Percentiles rank a stretch among this genome's conserved stretches.
Conservation (phyloP, 2,329 filamentous ascomycete species). For the Pseudocercospora musae region DNA sequence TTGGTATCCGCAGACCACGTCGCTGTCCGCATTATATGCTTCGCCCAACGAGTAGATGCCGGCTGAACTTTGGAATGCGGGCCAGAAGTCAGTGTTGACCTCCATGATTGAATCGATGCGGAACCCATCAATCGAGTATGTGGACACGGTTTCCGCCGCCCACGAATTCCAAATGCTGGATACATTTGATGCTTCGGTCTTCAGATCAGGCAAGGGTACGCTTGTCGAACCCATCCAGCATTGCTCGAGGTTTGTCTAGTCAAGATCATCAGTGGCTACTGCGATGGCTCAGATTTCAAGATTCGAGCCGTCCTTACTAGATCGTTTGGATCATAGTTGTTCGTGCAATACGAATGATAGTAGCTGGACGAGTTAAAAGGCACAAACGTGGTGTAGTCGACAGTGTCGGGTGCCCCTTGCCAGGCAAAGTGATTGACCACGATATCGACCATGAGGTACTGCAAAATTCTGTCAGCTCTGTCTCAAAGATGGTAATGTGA, state of each 20-base stretch:
- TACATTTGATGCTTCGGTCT: conserved; percentile 53
- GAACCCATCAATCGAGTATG: conserved; percentile 60
- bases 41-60: conserved; percentile 49
- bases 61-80: conserved; percentile 35
- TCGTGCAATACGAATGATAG: conserved; percentile 54
- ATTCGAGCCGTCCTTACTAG: conserved; percentile 14
- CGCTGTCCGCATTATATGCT: conserved; percentile 39
- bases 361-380: conserved; percentile 42
- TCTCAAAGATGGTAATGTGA: neutral
- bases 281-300: neutral
- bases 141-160: conserved; percentile 56
- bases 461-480: conserved; percentile 10
- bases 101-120: conserved; percentile 51
- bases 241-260: conserved; percentile 35
- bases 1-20: conserved; percentile 44
- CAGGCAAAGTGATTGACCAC: conserved; percentile 40
- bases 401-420: conserved; percentile 25
- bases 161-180: conserved; percentile 55
- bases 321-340: conserved; percentile 49
- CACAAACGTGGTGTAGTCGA: conserved; percentile 36
- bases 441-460: conserved; percentile 41
- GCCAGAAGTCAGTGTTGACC: conserved; percentile 44
- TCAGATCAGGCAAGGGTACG: conserved; percentile 60
- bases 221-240: conserved; percentile 57
- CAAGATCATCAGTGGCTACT: neutral